Evolutionary conservation across 768 basidiomycete genomes (phyloP), one percentile per base, ranked within the genome.

Genomic region (Collybia sp.): DNA sequence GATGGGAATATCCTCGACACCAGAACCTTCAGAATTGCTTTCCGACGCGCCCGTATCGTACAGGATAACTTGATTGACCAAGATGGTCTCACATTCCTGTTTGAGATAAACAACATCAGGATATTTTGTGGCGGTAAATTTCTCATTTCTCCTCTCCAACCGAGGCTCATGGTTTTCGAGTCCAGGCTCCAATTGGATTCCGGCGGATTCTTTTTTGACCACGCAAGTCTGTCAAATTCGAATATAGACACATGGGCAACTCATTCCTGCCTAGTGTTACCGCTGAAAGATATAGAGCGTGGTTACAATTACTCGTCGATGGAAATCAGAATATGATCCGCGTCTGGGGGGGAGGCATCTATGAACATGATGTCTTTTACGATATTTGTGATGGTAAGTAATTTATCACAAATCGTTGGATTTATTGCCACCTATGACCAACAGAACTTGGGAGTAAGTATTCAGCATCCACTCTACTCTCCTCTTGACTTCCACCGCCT

Each of bases 311-410:
- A 2, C 67, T 95, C 40, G 80, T 91, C 5, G 75, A 89, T 41
- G 95, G 94, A 3, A 94, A 95, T 56, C 94, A 95, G 64, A 95
- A 93, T 59, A 95, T 77, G 77, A 67, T 95, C 31, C 81, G 94
- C 38, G 82, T 96, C 8, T 97, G 94, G 94, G 94, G 89, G 44
- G 94, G 94, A 11, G 94, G 94, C 0, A 78, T 93, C 40, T 96
- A 95, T 63, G 88, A 91, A 60, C 61, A 75, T 5, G 85, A 91
- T 49, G 66, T 66, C 30, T 94, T 97, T 66, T 96, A 95, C 61
- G 78, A 88, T 50, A 82, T 84, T 19, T 90, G 88, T 52, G 88
- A 90, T 58, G 83, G 86, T 83, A 30, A 48, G 66, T 58, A 5
- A 17, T 55, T 38, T 52, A 45, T n/a, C 15, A 16, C 16, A 30